phyloP scores from a whole-genome alignment of 208 protist species.

The Lotmaria passim region DNA sequence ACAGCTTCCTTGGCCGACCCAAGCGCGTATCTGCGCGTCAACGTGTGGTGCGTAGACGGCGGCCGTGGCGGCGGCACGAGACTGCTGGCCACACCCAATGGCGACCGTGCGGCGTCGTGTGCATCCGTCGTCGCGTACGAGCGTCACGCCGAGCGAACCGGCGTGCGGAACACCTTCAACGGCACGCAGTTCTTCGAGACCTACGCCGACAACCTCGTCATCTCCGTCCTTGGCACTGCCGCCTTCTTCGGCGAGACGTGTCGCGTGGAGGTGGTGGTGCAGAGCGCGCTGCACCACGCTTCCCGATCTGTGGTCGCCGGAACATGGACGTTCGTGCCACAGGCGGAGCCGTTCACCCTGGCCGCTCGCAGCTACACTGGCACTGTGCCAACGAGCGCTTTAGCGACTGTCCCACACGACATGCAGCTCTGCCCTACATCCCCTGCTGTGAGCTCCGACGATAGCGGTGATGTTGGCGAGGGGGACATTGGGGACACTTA shows the following conservation, averaged over 20 bases:
- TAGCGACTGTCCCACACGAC: not conserved
- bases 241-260: conserved; percentile 39
- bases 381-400: not conserved
- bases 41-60: conserved; percentile 23
- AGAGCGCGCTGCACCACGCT: conserved; percentile 24
- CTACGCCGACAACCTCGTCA: conserved; percentile 31
- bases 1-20: conserved; percentile 24
- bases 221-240: conserved; percentile 24
- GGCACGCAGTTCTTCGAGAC: conserved; percentile 31
- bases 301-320: conserved; percentile 27
- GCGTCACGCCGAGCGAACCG: conserved; percentile 35
- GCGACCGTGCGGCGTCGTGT: conserved; percentile 20
- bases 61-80: conserved; percentile 26
- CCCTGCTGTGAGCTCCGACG: not conserved
- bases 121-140: conserved; percentile 32
- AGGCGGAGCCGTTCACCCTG: conserved; percentile 21
- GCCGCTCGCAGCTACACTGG: conserved; percentile 1
- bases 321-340: conserved; percentile 24
- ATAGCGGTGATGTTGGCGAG: too few relatives aligned
- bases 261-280: conserved; percentile 19
- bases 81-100: conserved; percentile 21
- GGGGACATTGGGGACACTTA: too few relatives aligned
- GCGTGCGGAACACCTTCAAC: conserved; percentile 11
- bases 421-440: not conserved
- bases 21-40: conserved; percentile 30